Conservation (phyloP, 495 filamentous ascomycete genomes). For the Hypoxylon lienhwacheense region DNA sequence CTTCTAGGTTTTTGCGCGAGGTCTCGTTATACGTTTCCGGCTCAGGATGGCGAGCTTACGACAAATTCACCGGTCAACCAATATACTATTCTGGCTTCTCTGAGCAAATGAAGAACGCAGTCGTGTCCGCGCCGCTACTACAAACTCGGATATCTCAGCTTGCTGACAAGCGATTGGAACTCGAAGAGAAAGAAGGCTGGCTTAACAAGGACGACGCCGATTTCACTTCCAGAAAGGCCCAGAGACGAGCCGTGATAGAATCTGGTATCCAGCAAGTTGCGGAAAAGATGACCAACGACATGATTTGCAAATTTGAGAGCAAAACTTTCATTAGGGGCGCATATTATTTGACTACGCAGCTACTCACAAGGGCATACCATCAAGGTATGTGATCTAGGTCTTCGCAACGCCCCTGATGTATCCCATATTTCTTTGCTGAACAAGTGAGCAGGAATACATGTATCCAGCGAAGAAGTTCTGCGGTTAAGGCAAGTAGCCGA, state of each 20-base stretch:
- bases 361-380: slow-evolving; percentile 90
- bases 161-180: slow-evolving; percentile 67
- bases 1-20: slow-evolving; percentile 82
- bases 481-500: slow-evolving; percentile 78
- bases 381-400: slow-evolving; percentile 58
- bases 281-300: slow-evolving; percentile 81
- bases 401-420: not conserved
- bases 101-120: slow-evolving; percentile 78
- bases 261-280: slow-evolving; percentile 68
- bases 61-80: slow-evolving; percentile 84
- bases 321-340: slow-evolving; percentile 88
- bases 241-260: slow-evolving; percentile 62
- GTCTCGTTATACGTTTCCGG: slow-evolving; percentile 87
- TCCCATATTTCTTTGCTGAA: slow-evolving; percentile 10
- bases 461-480: slow-evolving; percentile 90
- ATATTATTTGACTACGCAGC: slow-evolving; percentile 86
- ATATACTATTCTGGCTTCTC: slow-evolving; percentile 92
- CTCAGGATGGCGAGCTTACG: slow-evolving; percentile 91
- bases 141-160: slow-evolving; percentile 73
- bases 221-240: slow-evolving; percentile 58
- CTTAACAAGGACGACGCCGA: slow-evolving; percentile 58
- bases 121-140: slow-evolving; percentile 74
- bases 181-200: slow-evolving; percentile 76
- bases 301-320: slow-evolving; percentile 99
- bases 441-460: slow-evolving; percentile 64